Evolutionary conservation across 2,329 filamentous ascomycete genomes (phyloP).

Genomic region (Blastomyces percursus): DNA sequence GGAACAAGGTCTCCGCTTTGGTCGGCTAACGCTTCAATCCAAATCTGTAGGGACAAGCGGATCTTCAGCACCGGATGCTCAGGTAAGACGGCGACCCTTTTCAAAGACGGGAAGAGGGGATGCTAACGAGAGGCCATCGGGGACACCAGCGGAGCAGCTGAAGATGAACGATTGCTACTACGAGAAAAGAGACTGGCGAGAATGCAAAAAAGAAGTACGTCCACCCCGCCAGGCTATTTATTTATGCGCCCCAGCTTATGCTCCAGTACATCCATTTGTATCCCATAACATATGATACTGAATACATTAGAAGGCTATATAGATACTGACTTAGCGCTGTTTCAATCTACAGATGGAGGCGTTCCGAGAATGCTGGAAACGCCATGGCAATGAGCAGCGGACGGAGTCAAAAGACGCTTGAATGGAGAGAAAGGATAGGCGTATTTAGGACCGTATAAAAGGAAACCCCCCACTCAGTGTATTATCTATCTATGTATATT

Average conservation of each 20-base stretch:
- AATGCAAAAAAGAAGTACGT: conserved; percentile 76
- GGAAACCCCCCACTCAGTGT: not conserved
- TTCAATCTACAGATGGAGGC: conserved; percentile 60
- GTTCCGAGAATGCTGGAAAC: conserved; percentile 87
- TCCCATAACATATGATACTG: not conserved
- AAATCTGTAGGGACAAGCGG: conserved; percentile 69
- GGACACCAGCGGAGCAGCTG: conserved; percentile 61
- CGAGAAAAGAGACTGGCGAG: conserved; percentile 91
- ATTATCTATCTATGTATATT: not conserved
- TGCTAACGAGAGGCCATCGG: not conserved
- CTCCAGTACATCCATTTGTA: not conserved
- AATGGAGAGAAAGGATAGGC: conserved; percentile 19
- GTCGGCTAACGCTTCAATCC: not conserved
- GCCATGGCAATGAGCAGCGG: conserved; percentile 72
- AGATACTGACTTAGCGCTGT: not conserved
- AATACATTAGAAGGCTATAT: not conserved
- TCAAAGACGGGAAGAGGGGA: not conserved
- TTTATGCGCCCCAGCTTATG: not conserved
- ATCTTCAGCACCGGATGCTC: conserved; percentile 95
- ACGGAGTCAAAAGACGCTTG: conserved; percentile 60
- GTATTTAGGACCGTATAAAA: not conserved
- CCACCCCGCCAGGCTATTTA: not conserved
- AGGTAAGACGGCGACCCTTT: conserved; percentile 42
- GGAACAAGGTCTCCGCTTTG: not conserved
- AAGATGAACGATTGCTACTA: conserved; percentile 93